Conservation (phyloP, 2,329 filamentous ascomycete species). For the Penicillium sp. region DNA sequence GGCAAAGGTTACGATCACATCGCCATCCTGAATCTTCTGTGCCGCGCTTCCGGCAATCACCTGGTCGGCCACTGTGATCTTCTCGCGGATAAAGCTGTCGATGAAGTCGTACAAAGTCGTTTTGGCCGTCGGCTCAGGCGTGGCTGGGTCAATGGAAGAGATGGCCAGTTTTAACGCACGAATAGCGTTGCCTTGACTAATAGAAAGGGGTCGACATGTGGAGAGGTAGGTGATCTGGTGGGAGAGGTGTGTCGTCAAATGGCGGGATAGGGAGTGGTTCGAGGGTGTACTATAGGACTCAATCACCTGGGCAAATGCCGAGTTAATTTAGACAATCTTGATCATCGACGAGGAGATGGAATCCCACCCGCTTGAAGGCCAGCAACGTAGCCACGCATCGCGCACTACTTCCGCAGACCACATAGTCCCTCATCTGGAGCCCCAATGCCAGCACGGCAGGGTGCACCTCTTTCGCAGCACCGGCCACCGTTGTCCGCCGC, state of each 20-base stretch:
- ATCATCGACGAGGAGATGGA: not conserved
- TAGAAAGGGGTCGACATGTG: conserved; percentile 90
- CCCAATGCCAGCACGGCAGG: conserved; percentile 80
- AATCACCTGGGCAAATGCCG: conserved; percentile 63
- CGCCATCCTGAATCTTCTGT: conserved; percentile 71
- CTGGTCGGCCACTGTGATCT: conserved; percentile 80
- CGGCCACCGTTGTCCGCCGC: conserved; percentile 62
- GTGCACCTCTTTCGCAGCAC: conserved; percentile 70
- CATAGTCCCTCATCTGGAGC: conserved; percentile 85
- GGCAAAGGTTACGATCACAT: conserved; percentile 82
- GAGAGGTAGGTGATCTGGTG: conserved; percentile 94
- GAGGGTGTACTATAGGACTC: conserved; percentile 86
- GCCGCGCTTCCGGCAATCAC: conserved; percentile 77
- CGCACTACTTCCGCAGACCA: conserved; percentile 83
- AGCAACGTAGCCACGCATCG: conserved; percentile 82
- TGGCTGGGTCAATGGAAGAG: conserved; percentile 81
- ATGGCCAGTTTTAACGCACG: conserved; percentile 91
- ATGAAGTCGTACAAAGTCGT: conserved; percentile 73
- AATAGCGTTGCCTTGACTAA: conserved; percentile 96
- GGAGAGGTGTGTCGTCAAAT: conserved; percentile 88
- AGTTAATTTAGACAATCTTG: not conserved
- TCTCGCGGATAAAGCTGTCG: conserved; percentile 85
- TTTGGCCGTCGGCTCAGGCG: conserved; percentile 79
- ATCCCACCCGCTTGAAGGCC: conserved; percentile 79
- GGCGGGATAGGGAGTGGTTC: conserved; percentile 78